Base-by-base conservation (phyloP, 2,329 filamentous ascomycete genomes). In the Aschersonia sp. region DNA sequence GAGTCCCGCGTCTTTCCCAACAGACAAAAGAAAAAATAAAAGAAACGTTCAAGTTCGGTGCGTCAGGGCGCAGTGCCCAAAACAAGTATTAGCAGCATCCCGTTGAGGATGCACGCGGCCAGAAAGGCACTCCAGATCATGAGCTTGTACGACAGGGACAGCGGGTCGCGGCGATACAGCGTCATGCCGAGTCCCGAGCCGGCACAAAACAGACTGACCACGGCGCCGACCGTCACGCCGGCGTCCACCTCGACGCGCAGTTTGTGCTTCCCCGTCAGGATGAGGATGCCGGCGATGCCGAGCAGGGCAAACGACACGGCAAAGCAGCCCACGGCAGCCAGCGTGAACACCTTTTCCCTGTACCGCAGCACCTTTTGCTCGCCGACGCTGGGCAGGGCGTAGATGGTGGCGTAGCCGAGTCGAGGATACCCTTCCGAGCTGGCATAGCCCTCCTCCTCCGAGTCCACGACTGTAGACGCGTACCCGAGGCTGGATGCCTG, bases 181-280 rank as follows among this genome's bases (percentile, higher is more conserved):
- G 76, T 72, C 59, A 75, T 71, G 35, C 73, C 77, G 6, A 86
- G 68, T 1, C 73, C 83, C 10, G 74, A 67, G 44, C 79, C 76
- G 0, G 77, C 78, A 55, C 79, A 79, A 50, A 79, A 71, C 41
- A 88, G 60, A 52, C 81, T 85, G 32, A 76, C 70, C 33, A 85
- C 71, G 12, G 83, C 79, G 8, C 83, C 85, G 41, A 86, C 69
- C 1, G 85, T 71, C 2, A 85, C 82, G 7, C 81, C 85, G 0
- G 76, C 77, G 56, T 89, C 83, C 4, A 90, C 85, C 60, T 86
- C 79, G n/a, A 79, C 70, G 5, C 75, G 71, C 53, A 83, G 70
- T 60, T 76, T 83, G 58, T 79, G 81, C 44, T 76, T 72, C 7
- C 84, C 85, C 1, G 85, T 85, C 11, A 70, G 65, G 33, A 85